Percentiles rank a stretch among this genome's conserved stretches.
Conservation (phyloP, 169 alveolate species). For the Cryptosporidium bovis region DNA sequence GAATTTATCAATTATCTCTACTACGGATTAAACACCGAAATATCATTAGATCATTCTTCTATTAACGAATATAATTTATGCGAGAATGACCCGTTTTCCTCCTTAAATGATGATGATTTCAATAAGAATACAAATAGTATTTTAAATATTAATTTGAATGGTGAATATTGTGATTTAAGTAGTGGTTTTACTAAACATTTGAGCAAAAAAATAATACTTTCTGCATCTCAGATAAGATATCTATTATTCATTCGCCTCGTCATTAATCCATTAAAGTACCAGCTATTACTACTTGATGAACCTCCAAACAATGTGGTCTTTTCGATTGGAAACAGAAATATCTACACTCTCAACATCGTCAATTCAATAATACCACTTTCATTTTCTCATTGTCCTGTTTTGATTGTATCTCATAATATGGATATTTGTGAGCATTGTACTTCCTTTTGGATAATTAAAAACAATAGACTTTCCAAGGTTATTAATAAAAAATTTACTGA, state of each 20-base stretch:
- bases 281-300: constrained; percentile 82
- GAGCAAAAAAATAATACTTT: constrained; percentile 3
- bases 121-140: too few species aligned
- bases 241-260: constrained; percentile 79
- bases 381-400: constrained; percentile 37
- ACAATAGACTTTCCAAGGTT: constrained; percentile 16
- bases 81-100: too few species aligned
- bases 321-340: not conserved
- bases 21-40: constrained; percentile 8
- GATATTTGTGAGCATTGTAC: constrained; percentile 10
- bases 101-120: too few species aligned
- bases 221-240: constrained; percentile 81
- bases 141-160: too few species aligned
- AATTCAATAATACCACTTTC: not conserved
- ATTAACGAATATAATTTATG: not conserved
- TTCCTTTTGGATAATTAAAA: constrained; percentile 47
- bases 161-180: not conserved
- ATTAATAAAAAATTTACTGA: not conserved
- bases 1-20: constrained; percentile 1
- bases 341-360: too few species aligned
- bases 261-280: constrained; percentile 79
- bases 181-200: not conserved
- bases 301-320: constrained; percentile 77
- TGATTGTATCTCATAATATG: constrained; percentile 38
- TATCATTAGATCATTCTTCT: not conserved